phyloP scores from a whole-genome alignment of 768 basidiomycete species.

The Leccinellum rugosiceps region DNA sequence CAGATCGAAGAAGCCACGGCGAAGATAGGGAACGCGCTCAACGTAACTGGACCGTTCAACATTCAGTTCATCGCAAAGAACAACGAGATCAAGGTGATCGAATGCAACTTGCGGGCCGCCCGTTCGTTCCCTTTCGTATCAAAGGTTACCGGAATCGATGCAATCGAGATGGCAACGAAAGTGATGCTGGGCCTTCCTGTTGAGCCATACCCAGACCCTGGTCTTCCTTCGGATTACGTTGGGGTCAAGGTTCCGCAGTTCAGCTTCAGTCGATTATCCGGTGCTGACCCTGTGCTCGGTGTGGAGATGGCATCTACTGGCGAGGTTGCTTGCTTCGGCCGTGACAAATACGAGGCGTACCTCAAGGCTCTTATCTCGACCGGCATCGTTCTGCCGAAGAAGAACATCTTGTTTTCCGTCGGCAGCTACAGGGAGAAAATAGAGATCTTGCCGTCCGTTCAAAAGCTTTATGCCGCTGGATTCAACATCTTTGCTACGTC shows the following conservation, averaged over 20 bases:
- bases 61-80: conserved; percentile 99
- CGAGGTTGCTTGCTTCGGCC: conserved; percentile 98
- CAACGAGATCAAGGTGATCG: conserved; percentile 99
- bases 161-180: conserved; percentile 98
- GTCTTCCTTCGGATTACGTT: conserved; percentile 89
- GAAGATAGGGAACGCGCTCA: conserved; percentile 96
- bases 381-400: conserved; percentile 91
- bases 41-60: conserved; percentile 98
- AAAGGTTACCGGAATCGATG: conserved; percentile 96
- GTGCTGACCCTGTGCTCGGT: conserved; percentile 95
- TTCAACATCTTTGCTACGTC: conserved; percentile 97
- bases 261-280: conserved; percentile 94
- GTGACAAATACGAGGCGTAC: conserved; percentile 97
- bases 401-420: conserved; percentile 96
- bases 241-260: conserved; percentile 99
- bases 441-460: conserved; percentile 91
- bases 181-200: conserved; percentile 94
- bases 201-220: conserved; percentile 84
- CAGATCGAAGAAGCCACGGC: conserved; percentile 96
- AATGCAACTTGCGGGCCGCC: conserved; percentile 97
- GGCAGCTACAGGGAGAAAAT: conserved; percentile 98
- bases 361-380: conserved; percentile 96
- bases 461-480: conserved; percentile 90
- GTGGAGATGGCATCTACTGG: conserved; percentile 99
- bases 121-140: conserved; percentile 99